Percentiles rank a stretch among this genome's conserved stretches.
Conservation (phyloP, 2,329 filamentous ascomycete species). For the Aspergillus sp. region DNA sequence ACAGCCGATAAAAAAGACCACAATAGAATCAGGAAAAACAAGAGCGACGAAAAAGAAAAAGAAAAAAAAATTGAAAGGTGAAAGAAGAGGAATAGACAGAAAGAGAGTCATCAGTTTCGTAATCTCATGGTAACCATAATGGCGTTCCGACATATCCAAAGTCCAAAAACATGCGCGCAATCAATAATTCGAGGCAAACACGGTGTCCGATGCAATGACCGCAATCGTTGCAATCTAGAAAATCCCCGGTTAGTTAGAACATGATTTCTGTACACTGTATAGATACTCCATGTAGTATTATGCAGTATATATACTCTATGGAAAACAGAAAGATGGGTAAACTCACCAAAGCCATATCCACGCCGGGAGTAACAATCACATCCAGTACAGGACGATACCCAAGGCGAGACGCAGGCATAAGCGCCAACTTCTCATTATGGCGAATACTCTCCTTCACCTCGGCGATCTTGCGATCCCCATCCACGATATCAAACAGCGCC, state of each 20-base stretch:
- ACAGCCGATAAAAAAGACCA: too few species aligned
- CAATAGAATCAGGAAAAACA: too few species aligned
- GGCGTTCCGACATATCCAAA: not conserved
- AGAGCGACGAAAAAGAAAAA: not conserved
- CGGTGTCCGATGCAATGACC: slow-evolving; percentile 23
- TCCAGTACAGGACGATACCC: slow-evolving; percentile 29
- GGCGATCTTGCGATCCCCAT: slow-evolving; percentile 24
- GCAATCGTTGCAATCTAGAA: slow-evolving; percentile 22
- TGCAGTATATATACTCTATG: not conserved
- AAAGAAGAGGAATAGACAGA: not conserved
- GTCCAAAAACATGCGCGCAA: not conserved
- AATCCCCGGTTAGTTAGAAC: not conserved
- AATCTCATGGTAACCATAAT: not conserved
- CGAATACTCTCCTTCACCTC: slow-evolving; percentile 22
- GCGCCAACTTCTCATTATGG: slow-evolving; percentile 20
- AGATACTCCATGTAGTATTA: not conserved
- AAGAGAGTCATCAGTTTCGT: not conserved
- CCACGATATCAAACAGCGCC: slow-evolving; percentile 22
- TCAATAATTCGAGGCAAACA: slow-evolving; percentile 21
- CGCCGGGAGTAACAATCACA: slow-evolving; percentile 24
- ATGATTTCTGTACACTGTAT: not conserved
- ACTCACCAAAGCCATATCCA: slow-evolving; percentile 30
- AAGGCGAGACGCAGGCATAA: slow-evolving; percentile 19
- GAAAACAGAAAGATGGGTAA: not conserved
- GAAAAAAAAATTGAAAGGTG: not conserved